A percentile compares a stretch with the other conserved stretches of the same genome.
Evolutionary conservation across 495 filamentous ascomycete genomes (phyloP).

Genomic region (Trichoderma reesei): DNA sequence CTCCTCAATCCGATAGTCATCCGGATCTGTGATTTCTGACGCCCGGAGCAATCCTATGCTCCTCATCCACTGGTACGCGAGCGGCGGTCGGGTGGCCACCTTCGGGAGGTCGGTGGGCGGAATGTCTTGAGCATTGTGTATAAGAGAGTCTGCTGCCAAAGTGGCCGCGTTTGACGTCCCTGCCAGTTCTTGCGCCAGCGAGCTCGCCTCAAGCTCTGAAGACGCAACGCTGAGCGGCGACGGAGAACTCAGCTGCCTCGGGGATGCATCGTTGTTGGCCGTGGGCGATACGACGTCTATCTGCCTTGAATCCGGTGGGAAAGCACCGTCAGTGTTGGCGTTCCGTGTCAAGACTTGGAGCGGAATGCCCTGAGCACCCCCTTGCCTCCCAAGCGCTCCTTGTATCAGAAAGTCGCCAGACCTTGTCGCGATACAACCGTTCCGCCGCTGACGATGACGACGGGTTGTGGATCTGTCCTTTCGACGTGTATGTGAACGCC

Average conservation of each 20-base stretch:
- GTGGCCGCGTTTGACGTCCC: background rate
- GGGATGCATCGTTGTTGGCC: background rate
- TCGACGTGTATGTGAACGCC: background rate
- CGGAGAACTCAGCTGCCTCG: background rate
- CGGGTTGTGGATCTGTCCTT: background rate
- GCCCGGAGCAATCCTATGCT: background rate
- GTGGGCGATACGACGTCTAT: background rate
- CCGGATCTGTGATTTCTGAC: background rate
- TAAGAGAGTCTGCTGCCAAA: background rate
- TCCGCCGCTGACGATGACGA: background rate
- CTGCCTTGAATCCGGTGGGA: background rate
- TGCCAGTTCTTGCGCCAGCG: background rate
- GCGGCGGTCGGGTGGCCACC: background rate
- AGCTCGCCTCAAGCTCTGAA: conserved; percentile 1
- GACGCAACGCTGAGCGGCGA: background rate
- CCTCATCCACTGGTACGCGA: background rate
- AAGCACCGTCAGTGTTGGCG: background rate
- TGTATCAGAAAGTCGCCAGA: background rate
- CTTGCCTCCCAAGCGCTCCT: background rate
- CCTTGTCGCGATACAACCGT: background rate
- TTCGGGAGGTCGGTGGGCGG: background rate
- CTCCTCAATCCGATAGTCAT: background rate
- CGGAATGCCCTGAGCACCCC: background rate
- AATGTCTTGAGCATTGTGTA: background rate
- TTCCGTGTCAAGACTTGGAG: background rate